Evolutionary conservation across 2,329 filamentous ascomycete species (phyloP), one percentile per base, ranked within the genome.

Genomic region (Colletotrichum sublineola): DNA sequence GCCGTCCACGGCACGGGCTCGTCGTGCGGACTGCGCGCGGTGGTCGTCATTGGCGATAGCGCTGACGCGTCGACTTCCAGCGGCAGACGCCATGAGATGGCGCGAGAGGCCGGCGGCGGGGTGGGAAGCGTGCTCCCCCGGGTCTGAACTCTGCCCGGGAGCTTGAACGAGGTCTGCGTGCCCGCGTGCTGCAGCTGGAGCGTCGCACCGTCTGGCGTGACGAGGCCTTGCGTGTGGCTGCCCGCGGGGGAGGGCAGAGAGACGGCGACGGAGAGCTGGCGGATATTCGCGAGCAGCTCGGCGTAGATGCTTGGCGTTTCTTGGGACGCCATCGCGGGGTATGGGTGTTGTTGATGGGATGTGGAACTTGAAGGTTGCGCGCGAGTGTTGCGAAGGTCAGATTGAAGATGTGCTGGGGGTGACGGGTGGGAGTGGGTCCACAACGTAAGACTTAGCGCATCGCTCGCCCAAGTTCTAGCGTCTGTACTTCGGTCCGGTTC

Each of bases 221-320:
- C 74, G 18, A 80, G 80, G 36, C 83, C 84, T 57, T 76, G 78
- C 29, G 86, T 89, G n/a, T 80, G 81, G 33, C 80, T 69, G 63
- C 84, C 82, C 57, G 80, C 80, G 5, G 83, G 80, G 15, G 85
- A 83, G 3, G 84, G 81, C 1, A 92, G 81, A 3, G 85, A 84
- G 8, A 85, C 88, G 63, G 85, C 87, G 31, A 92, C 81, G 5
- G 90, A 91, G 50, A 93, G 84, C 77, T 92, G 90, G 53, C 87
- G 85, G 75, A 93, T 91, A 72, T 92, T 91, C 38, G 86, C 83
- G 3, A 93, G 85, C 1, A 92, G 84, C 80, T 93, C 91, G 6
- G 90, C 90, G 77, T 93, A 92, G 31, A 92, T 84, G 2, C 80
- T 61, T 14, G 55, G 70, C 52, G 15, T 33, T 50, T 63, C n/a